Base-by-base conservation (phyloP, 140 eudicot species). In the Ambrosia hybrid region DNA sequence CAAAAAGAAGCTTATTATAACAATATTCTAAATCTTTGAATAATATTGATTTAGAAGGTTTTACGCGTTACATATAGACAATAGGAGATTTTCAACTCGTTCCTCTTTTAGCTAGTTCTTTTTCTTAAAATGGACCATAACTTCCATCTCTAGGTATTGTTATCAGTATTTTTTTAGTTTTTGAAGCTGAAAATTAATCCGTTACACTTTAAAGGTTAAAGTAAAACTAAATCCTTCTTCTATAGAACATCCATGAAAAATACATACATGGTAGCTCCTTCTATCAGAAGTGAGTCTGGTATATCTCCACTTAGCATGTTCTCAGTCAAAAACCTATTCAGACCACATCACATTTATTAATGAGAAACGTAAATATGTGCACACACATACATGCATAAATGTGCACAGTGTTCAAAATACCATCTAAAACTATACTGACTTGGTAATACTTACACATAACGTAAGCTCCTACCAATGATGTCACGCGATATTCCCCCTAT, bases 291-390 rank as follows among this genome's bases (percentile, higher is more conserved):
- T 46, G 91, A 52, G 17, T 73, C 82, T 5, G 97, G 97, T 53
- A 91, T 56, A 39, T 79, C 77, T 71, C 97, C 97, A 39, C 86
- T 86, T 57, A 91, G 84, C 93, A 70, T 82, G 84, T 91, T 91
- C 10, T 41, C 75, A 17, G 75, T 70, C 49, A 56, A 70, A 56
- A 55, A 70, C 75, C 75, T 70, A 9, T 55, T 55, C 53, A 56
- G 30, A 55, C 17, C 72, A 51, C 38, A 51, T 48, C 46, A 56
- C 6, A 70, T 4, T 56, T 36, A 26, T 17, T 37, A 70, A 39
- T 70, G 15, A 70, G 64, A 14, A 53, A 36, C 11, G 33, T 52
- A 51, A 11, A 34, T 33, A 36, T 34, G 59, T 10, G 16, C 9
- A 12, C 1, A 59, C 9, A 10, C 9, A 59, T 39, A 10, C 43